Conservation (phyloP, 139 green algal genomes). For the Dunaliella primolecta region DNA sequence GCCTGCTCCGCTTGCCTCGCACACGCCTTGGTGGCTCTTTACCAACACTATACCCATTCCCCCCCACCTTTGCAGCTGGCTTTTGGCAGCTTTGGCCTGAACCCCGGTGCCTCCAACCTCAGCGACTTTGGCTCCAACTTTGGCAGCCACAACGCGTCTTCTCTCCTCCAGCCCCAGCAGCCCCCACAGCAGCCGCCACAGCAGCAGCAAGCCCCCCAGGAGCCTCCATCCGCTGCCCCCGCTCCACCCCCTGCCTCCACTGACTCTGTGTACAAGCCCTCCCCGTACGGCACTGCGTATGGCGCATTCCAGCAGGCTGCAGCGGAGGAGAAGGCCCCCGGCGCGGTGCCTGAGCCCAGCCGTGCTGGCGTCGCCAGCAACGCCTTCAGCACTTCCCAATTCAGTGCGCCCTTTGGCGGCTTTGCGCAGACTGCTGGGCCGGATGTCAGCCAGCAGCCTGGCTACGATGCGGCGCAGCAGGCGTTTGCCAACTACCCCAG, state of each 20-base stretch:
- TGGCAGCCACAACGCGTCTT: not conserved
- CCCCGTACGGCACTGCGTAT: not conserved
- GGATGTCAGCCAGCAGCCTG: not conserved
- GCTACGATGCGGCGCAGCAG: conserved; percentile 6
- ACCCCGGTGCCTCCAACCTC: not conserved
- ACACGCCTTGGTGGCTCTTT: too few relatives aligned
- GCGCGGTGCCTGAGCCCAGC: not conserved
- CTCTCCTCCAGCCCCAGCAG: not conserved
- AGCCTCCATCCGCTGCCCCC: not conserved
- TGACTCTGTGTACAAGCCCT: not conserved
- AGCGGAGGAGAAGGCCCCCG: not conserved
- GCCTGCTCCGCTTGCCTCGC: too few relatives aligned
- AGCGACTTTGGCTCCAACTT: conserved; percentile 7
- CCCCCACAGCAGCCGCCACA: not conserved
- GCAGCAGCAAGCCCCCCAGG: not conserved
- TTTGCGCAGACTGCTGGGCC: not conserved
- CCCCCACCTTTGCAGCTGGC: not conserved
- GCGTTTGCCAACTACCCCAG: conserved; percentile 2
- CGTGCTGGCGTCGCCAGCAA: not conserved
- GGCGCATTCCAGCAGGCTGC: not conserved
- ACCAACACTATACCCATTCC: too few relatives aligned
- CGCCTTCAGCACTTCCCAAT: not conserved
- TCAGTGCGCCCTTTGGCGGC: not conserved
- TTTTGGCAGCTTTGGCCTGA: conserved; percentile 11
- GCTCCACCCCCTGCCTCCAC: not conserved